Conservation (phyloP, 2,329 filamentous ascomycete genomes). For the Drechslerella dactyloides region DNA sequence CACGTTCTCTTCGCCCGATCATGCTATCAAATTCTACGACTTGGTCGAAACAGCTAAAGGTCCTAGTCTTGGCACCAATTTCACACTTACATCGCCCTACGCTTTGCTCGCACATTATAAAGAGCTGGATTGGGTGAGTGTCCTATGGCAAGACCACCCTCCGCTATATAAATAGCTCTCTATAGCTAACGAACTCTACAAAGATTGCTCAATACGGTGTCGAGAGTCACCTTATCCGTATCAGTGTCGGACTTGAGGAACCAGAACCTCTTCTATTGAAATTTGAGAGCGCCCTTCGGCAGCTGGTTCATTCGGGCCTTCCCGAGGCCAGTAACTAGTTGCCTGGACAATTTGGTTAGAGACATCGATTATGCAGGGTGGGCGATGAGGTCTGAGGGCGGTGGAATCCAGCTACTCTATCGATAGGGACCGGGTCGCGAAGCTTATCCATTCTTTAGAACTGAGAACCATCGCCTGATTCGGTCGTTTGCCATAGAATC, state of each 20-base stretch:
- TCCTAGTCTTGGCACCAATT: slow-evolving; percentile 94
- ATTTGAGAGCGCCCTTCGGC: slow-evolving; percentile 33
- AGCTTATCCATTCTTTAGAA: too few species aligned
- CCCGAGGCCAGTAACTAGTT: neutral
- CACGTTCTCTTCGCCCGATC: slow-evolving; percentile 72
- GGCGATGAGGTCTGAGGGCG: too few species aligned
- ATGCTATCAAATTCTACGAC: slow-evolving; percentile 85
- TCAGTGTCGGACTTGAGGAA: slow-evolving; percentile 90
- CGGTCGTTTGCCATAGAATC: too few species aligned
- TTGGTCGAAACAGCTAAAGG: slow-evolving; percentile 86
- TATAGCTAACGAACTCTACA: slow-evolving; percentile 50
- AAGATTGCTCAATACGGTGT: slow-evolving; percentile 78
- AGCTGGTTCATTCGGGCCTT: neutral
- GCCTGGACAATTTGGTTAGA: neutral
- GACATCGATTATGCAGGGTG: too few species aligned
- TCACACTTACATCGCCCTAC: slow-evolving; percentile 90
- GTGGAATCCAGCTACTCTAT: too few species aligned
- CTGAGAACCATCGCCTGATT: too few species aligned
- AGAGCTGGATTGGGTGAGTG: slow-evolving; percentile 84
- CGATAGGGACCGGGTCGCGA: too few species aligned
- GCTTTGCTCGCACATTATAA: slow-evolving; percentile 88
- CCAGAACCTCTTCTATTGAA: slow-evolving; percentile 18
- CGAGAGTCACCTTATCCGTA: slow-evolving; percentile 76
- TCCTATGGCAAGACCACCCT: neutral
- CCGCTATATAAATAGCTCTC: too few species aligned